Percentiles rank a stretch among this genome's conserved stretches.
phyloP scores from a whole-genome alignment of 345 rosid species.

The Triadica sebifera region DNA sequence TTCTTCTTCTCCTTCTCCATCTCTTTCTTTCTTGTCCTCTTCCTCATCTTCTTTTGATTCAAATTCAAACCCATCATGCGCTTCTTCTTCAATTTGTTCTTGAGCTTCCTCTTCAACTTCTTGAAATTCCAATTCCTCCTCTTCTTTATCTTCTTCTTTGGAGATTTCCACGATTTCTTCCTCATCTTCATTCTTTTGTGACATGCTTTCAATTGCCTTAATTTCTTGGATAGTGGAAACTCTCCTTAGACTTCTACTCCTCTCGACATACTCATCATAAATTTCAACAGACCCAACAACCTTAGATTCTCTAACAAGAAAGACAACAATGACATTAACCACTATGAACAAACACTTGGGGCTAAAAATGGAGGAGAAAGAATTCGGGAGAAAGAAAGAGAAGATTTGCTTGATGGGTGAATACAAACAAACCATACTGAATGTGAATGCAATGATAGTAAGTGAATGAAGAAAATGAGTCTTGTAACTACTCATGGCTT shows the following conservation, averaged over 20 bases:
- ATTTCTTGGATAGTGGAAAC: conserved; percentile 10
- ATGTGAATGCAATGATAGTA: conserved; percentile 23
- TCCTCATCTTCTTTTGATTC: conserved; percentile 9
- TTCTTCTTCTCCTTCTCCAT: conserved; percentile 27
- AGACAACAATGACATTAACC: conserved; percentile 47
- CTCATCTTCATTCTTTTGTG: not conserved
- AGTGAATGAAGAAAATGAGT: conserved; percentile 19
- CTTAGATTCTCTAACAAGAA: conserved; percentile 53
- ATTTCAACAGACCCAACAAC: conserved; percentile 21
- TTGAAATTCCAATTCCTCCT: not conserved
- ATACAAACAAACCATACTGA: conserved; percentile 22
- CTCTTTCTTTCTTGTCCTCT: not conserved
- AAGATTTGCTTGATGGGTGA: conserved; percentile 23
- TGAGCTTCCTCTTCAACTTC: conserved; percentile 5
- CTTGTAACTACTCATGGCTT: conserved; percentile 1
- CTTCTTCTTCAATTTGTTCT: conserved; percentile 1
- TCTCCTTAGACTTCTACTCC: conserved; percentile 23
- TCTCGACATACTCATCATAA: conserved; percentile 48
- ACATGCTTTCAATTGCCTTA: not conserved
- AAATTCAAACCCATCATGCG: not conserved
- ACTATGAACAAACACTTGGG: conserved; percentile 52
- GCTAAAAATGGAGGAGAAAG: conserved; percentile 26
- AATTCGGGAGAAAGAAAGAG: conserved; percentile 25
- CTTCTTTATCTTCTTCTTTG: not conserved
- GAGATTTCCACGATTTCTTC: not conserved